Evolutionary conservation across 352 stramenopile species (phyloP).

Genomic region (Aphanomyces stellatus): DNA sequence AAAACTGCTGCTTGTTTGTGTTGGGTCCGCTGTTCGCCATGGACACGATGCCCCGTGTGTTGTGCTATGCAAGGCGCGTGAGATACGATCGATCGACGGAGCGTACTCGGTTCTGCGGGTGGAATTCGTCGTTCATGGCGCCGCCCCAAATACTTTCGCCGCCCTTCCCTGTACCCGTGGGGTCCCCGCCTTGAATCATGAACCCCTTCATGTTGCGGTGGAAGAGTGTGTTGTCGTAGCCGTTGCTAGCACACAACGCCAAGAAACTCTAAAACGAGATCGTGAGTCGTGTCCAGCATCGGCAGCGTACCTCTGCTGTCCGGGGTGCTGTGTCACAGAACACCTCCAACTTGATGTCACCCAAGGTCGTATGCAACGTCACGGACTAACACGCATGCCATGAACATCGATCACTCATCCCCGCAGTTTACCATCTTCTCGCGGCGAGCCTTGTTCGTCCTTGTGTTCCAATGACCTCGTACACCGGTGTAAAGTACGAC

Average conservation of each 20-base stretch:
- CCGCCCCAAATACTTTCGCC: conserved; percentile 87
- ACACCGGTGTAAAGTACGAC: too few relatives aligned
- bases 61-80: conserved; percentile 42
- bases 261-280: conserved; percentile 88
- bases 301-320: conserved; percentile 57
- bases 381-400: conserved; percentile 56
- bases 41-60: conserved; percentile 84
- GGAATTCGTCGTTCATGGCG: conserved; percentile 88
- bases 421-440: too few relatives aligned
- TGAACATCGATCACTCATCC: background rate
- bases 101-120: conserved; percentile 70
- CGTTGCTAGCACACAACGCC: conserved; percentile 87
- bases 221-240: conserved; percentile 75
- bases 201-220: conserved; percentile 80
- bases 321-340: conserved; percentile 91
- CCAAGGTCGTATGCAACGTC: conserved; percentile 91
- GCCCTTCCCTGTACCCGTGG: conserved; percentile 84
- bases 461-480: too few relatives aligned
- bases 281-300: background rate
- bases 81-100: background rate
- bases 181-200: conserved; percentile 86
- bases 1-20: conserved; percentile 96
- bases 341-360: conserved; percentile 96
- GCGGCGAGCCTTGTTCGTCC: background rate
- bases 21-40: conserved; percentile 90